phyloP scores from a whole-genome alignment of 1,284 basidiomycete species.

The Tetrapyrgos nigripes region DNA sequence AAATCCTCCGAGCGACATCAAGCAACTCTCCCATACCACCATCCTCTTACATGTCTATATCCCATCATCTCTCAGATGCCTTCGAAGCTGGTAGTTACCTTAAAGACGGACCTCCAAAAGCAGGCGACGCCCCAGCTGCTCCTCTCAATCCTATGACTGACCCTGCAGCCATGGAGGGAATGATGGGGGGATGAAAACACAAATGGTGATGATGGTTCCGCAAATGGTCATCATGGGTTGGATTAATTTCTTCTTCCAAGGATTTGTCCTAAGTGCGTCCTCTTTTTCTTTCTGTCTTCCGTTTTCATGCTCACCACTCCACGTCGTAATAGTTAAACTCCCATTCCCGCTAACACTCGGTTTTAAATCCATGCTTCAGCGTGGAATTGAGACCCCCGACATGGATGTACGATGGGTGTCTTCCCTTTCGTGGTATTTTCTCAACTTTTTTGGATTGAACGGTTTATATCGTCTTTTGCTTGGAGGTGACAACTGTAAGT shows the following conservation, averaged over 20 bases:
- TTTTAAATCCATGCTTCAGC: constrained; percentile 99
- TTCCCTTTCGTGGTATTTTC: constrained; percentile 98
- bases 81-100: constrained; percentile 83
- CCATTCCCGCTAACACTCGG: constrained; percentile 97
- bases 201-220: constrained; percentile 97
- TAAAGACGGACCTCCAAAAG: constrained; percentile 80
- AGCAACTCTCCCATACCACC: constrained; percentile 85
- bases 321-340: constrained; percentile 94
- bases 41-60: constrained; percentile 77
- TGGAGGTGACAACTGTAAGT: constrained; percentile 89
- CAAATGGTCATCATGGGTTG: constrained; percentile 99
- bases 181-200: constrained; percentile 99
- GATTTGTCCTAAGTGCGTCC: constrained; percentile 93
- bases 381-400: constrained; percentile 94
- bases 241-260: constrained; percentile 99
- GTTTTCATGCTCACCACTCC: background rate
- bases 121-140: constrained; percentile 51
- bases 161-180: constrained; percentile 93
- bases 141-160: constrained; percentile 84
- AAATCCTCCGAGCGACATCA: constrained; percentile 82
- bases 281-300: constrained; percentile 3
- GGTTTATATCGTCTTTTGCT: constrained; percentile 94
- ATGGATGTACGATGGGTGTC: constrained; percentile 99
- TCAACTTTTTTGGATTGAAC: constrained; percentile 98
- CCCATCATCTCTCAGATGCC: constrained; percentile 71